phyloP scores from a whole-genome alignment of 208 protist genomes.

The Porcisia hertigi region DNA sequence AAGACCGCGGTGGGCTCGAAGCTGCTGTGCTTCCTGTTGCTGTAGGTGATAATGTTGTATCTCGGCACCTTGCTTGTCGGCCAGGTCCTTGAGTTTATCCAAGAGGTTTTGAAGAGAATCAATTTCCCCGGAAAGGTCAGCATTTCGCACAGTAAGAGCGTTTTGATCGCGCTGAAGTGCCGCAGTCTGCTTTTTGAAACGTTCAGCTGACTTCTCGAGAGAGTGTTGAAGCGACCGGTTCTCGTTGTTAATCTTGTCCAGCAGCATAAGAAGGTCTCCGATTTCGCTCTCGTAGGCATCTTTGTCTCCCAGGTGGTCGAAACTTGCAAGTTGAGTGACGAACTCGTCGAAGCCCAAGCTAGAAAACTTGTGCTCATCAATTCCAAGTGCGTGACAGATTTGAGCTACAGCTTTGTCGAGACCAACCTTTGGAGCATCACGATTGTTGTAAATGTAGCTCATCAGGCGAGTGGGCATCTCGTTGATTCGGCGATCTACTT shows the following conservation, averaged over 20 bases:
- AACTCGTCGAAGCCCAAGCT: constrained; percentile 47
- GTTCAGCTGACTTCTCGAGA: constrained; percentile 58
- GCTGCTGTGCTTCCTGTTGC: constrained; percentile 49
- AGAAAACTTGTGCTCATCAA: constrained; percentile 38
- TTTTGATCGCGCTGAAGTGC: constrained; percentile 49
- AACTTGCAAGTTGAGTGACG: constrained; percentile 37
- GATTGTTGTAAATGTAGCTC: constrained; percentile 33
- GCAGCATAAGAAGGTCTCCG: constrained; percentile 57
- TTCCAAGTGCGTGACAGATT: constrained; percentile 43
- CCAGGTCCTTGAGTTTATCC: constrained; percentile 50
- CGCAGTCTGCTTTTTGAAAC: constrained; percentile 53
- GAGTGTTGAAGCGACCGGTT: constrained; percentile 57
- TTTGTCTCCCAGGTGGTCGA: constrained; percentile 47
- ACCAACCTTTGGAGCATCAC: constrained; percentile 40
- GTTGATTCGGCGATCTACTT: constrained; percentile 33
- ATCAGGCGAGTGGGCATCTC: constrained; percentile 45
- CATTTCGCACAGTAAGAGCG: constrained; percentile 35
- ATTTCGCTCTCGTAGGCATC: constrained; percentile 67
- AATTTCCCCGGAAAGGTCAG: constrained; percentile 50
- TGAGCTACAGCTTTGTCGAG: constrained; percentile 50
- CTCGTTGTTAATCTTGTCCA: constrained; percentile 60
- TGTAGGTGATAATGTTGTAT: constrained; percentile 44
- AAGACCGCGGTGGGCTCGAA: constrained; percentile 48
- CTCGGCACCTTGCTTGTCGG: constrained; percentile 44
- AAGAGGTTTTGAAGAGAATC: constrained; percentile 44